These are phyloP conservation scores for Gnaphalium uliginosum DNA, from an alignment of 129 eudicot genomes.

Conservation along the genomic window DNA sequence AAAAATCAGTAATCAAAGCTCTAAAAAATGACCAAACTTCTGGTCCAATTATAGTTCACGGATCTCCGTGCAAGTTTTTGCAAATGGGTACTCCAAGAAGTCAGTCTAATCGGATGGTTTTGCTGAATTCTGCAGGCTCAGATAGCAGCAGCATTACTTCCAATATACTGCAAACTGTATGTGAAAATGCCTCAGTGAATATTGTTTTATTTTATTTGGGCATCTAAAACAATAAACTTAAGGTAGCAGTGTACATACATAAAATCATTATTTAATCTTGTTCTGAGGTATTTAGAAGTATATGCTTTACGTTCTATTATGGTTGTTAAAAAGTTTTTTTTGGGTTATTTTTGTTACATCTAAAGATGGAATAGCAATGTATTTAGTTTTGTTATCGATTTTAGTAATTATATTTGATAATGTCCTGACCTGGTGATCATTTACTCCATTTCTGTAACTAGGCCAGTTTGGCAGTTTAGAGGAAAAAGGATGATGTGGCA, in stretches of 20 bases:
- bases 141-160: conserved; percentile 41
- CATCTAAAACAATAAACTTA: too few species aligned
- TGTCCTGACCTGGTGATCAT: not conserved
- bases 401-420: not conserved
- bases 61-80: conserved; percentile 36
- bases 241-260: too few species aligned
- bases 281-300: not conserved
- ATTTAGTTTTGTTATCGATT: not conserved
- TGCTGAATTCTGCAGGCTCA: conserved; percentile 49
- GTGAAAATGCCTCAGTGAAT: conserved; percentile 13
- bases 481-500: not conserved
- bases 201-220: not conserved
- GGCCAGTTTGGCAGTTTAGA: not conserved
- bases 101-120: conserved; percentile 35
- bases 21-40: conserved; percentile 25
- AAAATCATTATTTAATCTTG: not conserved
- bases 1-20: conserved; percentile 23
- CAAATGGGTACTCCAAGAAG: conserved; percentile 31
- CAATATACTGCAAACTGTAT: conserved; percentile 44
- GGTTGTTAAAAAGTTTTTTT: not conserved
- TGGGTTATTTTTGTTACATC: not conserved
- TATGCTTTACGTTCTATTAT: not conserved
- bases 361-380: not conserved
- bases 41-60: conserved; percentile 27
- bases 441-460: not conserved